Evolutionary conservation across 2,329 filamentous ascomycete genomes (phyloP), one percentile per base, ranked within the genome.

Genomic region (Alternaria sp.): DNA sequence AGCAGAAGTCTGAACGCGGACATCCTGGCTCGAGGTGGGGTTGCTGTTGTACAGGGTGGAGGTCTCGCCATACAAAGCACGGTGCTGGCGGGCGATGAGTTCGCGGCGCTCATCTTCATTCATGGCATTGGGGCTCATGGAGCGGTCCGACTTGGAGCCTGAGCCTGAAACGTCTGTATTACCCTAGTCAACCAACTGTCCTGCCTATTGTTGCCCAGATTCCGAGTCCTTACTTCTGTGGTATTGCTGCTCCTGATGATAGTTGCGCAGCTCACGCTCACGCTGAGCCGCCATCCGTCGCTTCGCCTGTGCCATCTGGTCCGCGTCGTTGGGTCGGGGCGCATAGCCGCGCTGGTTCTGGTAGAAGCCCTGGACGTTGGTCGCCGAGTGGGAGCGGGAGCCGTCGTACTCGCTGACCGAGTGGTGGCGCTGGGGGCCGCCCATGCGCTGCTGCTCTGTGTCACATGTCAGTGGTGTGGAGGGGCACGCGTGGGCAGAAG

Each of bases 211-310:
- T 85, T 87, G 88, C 90, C 91, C 88, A 87, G 87, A 88, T 88
- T 86, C 87, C 88, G 89, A 88, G 83, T 89, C 89, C 92, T 89
- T 93, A 98, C 96, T 97, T 93, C 95, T 91, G 87, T 98, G 97
- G 85, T 97, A 98, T 89, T 99, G 96, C 89, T 99, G 96, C 89
- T 99, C 96, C 85, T 97, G 96, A 85, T 99, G 96, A 85, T 98
- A 97, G 85, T 98, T 99, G 84, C 96, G 93, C 83, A 99, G 90
- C 86, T 99, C 96, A 84, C 95, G 92, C 87, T 99, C 96, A 84
- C 96, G 93, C 85, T 98, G 96, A 82, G 96, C 96, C 78, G 96
- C 96, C 93, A 98, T 96, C 87, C 95, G 92, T 86, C 96, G 93
- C 88, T 98, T 98, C 77, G 94, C 94, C 89, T 98, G 96, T 87